phyloP scores from a whole-genome alignment of 2,329 filamentous ascomycete species.

The Sporothrix globosa region DNA sequence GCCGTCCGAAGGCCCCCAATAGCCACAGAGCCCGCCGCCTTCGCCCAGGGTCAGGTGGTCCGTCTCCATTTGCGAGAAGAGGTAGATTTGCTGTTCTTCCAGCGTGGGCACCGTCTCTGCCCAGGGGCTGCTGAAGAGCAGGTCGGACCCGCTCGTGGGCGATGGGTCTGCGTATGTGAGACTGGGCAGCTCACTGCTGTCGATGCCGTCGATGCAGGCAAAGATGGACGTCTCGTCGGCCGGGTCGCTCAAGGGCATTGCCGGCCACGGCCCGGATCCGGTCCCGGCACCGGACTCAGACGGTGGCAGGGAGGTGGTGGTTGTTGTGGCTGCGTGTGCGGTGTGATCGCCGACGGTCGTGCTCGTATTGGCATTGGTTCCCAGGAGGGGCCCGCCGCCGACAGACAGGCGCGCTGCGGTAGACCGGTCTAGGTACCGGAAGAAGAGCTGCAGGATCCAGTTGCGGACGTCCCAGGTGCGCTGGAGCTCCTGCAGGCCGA shows the following conservation, averaged over 20 bases:
- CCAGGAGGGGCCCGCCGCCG: background rate
- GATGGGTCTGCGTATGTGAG: background rate
- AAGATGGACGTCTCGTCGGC: background rate
- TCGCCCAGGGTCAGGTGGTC: background rate
- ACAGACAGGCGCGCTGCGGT: background rate
- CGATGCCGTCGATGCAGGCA: background rate
- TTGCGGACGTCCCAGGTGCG: constrained; percentile 17
- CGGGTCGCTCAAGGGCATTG: no score
- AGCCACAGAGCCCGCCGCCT: background rate
- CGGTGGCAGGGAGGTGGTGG: background rate
- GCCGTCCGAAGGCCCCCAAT: background rate
- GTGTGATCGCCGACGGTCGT: background rate
- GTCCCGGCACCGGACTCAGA: no score
- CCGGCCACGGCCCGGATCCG: no score
- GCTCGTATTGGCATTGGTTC: background rate
- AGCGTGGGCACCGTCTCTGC: background rate
- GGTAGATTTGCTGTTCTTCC: constrained; percentile 8
- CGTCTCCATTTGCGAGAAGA: constrained; percentile 13
- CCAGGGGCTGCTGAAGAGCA: background rate
- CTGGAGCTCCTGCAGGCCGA: background rate
- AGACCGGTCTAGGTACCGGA: constrained; percentile 13
- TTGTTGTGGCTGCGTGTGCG: background rate
- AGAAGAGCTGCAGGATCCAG: constrained; percentile 9
- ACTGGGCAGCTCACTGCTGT: background rate
- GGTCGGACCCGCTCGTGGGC: background rate